A percentile compares a stretch with the other conserved stretches of the same genome.
Conservation (phyloP, 306 rosid genomes). For the Cyamopsis tetragonoloba region DNA sequence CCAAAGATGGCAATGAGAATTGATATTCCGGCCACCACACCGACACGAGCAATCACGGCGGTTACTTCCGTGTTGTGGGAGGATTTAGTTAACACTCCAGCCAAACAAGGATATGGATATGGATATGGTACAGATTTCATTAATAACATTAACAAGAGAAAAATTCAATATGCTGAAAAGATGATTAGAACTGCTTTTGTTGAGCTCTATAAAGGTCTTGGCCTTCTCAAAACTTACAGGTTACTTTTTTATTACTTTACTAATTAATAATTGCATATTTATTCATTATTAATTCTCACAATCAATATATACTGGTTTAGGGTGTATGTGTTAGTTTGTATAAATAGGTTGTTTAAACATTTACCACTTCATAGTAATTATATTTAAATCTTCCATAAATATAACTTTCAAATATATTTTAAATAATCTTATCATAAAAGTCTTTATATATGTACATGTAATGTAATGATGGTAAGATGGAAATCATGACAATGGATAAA, state of each 20-base stretch:
- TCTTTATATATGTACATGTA: too few species aligned
- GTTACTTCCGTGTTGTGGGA: slow-evolving; percentile 70
- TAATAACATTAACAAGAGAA: slow-evolving; percentile 52
- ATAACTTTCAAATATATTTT: too few species aligned
- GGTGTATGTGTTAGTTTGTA: too few species aligned
- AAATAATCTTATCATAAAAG: too few species aligned
- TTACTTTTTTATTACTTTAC: slow-evolving; percentile 16
- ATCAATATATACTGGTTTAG: background rate
- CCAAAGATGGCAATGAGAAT: slow-evolving; percentile 60
- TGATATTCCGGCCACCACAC: slow-evolving; percentile 64
- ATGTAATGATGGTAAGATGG: too few species aligned
- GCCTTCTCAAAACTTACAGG: slow-evolving; percentile 81
- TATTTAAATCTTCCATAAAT: too few species aligned
- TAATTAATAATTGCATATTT: background rate
- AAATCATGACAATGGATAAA: too few species aligned
- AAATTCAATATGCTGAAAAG: slow-evolving; percentile 78
- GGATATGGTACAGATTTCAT: too few species aligned
- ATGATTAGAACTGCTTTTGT: slow-evolving; percentile 77
- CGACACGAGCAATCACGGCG: slow-evolving; percentile 42
- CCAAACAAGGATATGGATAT: slow-evolving; percentile 51
- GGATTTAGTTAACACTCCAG: slow-evolving; percentile 64
- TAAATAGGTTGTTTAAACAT: too few species aligned
- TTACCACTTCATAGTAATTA: too few species aligned
- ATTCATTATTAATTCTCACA: background rate
- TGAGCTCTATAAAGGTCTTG: slow-evolving; percentile 80